phyloP scores from a whole-genome alignment of 306 rosid genomes.

The Gleditsia sinensis region DNA sequence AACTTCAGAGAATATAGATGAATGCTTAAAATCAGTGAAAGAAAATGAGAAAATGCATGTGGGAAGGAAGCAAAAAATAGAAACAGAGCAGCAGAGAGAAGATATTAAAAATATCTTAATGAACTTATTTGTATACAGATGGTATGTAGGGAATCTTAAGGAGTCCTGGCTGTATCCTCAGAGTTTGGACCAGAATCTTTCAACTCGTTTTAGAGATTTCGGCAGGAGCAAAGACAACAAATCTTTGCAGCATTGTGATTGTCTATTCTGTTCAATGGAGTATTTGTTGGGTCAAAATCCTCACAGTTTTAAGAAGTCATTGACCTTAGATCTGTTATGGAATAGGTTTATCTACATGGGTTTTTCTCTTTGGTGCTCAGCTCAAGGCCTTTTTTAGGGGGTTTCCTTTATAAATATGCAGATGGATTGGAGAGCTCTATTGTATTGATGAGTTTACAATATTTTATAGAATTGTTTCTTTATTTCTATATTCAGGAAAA shows the following conservation, averaged over 20 bases:
- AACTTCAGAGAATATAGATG: not conserved
- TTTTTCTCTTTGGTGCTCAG: not conserved
- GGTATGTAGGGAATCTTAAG: not conserved
- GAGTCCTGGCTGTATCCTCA: not conserved
- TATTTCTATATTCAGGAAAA: not conserved
- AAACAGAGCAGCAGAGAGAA: not conserved
- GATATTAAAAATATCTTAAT: too few species aligned
- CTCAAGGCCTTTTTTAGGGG: not conserved
- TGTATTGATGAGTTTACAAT: not conserved
- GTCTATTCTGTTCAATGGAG: not conserved
- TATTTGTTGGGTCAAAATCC: not conserved
- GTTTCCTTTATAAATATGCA: not conserved
- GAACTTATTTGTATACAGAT: not conserved
- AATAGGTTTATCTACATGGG: not conserved
- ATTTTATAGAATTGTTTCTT: not conserved
- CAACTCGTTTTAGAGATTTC: too few species aligned
- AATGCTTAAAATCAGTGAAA: not conserved
- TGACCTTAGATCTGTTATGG: not conserved
- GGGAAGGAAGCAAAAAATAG: not conserved
- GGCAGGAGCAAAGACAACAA: not conserved
- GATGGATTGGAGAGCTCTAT: not conserved
- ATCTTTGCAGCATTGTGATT: not conserved
- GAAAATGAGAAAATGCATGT: not conserved
- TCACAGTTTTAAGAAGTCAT: not conserved
- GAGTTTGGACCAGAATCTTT: not conserved